Evolutionary conservation across 306 rosid species (phyloP), one percentile per base, ranked within the genome.

Genomic region (Fragaria nilgerrensis): DNA sequence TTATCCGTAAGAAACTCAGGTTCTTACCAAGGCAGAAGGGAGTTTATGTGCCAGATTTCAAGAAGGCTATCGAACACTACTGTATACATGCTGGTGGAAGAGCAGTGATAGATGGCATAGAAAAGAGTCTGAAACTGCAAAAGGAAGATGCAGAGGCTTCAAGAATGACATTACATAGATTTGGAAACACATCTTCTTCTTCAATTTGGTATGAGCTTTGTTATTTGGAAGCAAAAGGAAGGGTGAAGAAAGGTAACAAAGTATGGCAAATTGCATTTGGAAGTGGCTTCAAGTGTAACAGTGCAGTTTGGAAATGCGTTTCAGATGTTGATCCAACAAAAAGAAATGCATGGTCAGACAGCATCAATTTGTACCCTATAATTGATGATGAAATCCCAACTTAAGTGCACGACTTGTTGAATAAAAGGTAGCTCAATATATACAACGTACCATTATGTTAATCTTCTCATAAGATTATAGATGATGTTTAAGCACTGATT

Each of bases 71-170:
- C 11, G 76, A 88, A 82, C 97, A 87, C 79, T 90, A 91, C 78
- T 91, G 96, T 72, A 86, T 86, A 66, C 92, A 94, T 67, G 97
- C 96, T 0, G 98, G 97, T 39, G 97, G 98, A 17, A 91, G 87
- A 68, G 70, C 87, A 7, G 94, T 90, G 9, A 81, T 90, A 5
- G 87, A 91, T 64, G 89, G 86, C 58, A 85, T 90, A 29, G 89
- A 85, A 74, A 82, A 85, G 48, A 82, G 79, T 72, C 82, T 90
- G 49, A 79, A 79, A 78, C 77, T 93, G 86, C 73, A 84, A 8
- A 89, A 85, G 74, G 87, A 85, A 78, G 91, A 93, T 17, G 82
- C 81, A 27, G 96, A 93, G 66, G 90, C 96, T 13, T 93, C 97
- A 62, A 89, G 83, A 78, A 93, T 93, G 98, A 75, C 96, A 43